Conservation (phyloP, 116 monocot genomes). For the Papilionanthe hybrid region DNA sequence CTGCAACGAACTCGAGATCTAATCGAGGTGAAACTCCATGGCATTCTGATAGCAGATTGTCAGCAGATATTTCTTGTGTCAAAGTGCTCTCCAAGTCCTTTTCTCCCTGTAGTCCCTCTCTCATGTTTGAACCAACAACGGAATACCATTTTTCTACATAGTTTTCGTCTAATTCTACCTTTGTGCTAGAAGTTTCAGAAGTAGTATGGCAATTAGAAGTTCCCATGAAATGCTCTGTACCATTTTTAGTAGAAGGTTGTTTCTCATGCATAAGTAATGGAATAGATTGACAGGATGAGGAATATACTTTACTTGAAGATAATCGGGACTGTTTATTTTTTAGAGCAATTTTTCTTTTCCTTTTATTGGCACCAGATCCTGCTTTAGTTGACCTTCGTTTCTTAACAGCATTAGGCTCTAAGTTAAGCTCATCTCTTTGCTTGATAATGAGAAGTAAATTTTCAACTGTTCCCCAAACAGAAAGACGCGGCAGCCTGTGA, state of each 20-base stretch:
- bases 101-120: constrained; percentile 36
- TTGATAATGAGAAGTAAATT: constrained; percentile 33
- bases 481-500: constrained; percentile 26
- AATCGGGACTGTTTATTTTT: constrained; percentile 9
- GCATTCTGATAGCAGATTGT: constrained; percentile 31
- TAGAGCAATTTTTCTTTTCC: constrained; percentile 1
- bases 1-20: constrained; percentile 18
- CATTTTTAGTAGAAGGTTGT: not conserved
- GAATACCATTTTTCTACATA: not conserved
- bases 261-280: constrained; percentile 4
- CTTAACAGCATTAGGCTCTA: constrained; percentile 2
- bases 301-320: constrained; percentile 17
- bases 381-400: constrained; percentile 24
- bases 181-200: not conserved
- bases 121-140: constrained; percentile 8
- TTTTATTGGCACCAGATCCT: constrained; percentile 11
- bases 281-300: constrained; percentile 8
- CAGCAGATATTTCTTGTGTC: constrained; percentile 58
- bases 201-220: constrained; percentile 5
- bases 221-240: not conserved
- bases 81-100: constrained; percentile 66
- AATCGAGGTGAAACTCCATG: constrained; percentile 36
- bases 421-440: constrained; percentile 15
- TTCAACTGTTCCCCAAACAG: constrained; percentile 51
- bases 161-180: constrained; percentile 4